Percentiles rank a stretch among this genome's conserved stretches.
Conservation (phyloP, 805 yeast species). For the Hemisphaericaspora nanyangensis region DNA sequence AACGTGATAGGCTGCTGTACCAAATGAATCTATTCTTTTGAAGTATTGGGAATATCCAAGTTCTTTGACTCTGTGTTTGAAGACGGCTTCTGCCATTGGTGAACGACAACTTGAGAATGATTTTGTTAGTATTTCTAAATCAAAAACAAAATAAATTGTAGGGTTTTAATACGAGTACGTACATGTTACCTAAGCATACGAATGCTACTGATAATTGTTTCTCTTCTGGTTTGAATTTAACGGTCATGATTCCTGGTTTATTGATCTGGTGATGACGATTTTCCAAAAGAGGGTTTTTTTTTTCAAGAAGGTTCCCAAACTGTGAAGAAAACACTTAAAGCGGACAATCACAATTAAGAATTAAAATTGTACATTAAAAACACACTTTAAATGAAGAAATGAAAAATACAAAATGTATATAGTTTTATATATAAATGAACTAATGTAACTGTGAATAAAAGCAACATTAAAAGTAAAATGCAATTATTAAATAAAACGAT, state of each 20-base stretch:
- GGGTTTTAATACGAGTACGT: slow-evolving; percentile 32
- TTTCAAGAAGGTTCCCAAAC: too few relatives aligned
- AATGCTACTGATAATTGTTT: slow-evolving; percentile 66
- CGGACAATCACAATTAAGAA: too few relatives aligned
- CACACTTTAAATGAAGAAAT: too few relatives aligned
- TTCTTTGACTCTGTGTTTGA: slow-evolving; percentile 57
- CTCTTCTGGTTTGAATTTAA: slow-evolving; percentile 14
- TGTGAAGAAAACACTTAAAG: too few relatives aligned
- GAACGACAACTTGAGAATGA: slow-evolving; percentile 66
- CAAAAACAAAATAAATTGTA: not conserved
- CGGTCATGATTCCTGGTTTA: slow-evolving; percentile 13
- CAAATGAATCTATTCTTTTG: slow-evolving; percentile 73
- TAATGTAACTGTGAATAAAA: too few relatives aligned
- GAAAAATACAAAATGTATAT: too few relatives aligned
- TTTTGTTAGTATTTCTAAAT: slow-evolving; percentile 1
- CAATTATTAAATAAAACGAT: too few relatives aligned
- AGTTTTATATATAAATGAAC: too few relatives aligned
- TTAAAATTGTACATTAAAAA: too few relatives aligned
- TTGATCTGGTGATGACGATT: not conserved
- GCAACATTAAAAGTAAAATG: too few relatives aligned
- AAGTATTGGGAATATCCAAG: slow-evolving; percentile 45
- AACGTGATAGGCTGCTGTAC: slow-evolving; percentile 79
- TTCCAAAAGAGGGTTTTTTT: too few relatives aligned
- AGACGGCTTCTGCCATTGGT: slow-evolving; percentile 97
- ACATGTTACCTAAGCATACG: slow-evolving; percentile 88